Base-by-base conservation (phyloP, 768 basidiomycete species). In the Nidularia sp. region DNA sequence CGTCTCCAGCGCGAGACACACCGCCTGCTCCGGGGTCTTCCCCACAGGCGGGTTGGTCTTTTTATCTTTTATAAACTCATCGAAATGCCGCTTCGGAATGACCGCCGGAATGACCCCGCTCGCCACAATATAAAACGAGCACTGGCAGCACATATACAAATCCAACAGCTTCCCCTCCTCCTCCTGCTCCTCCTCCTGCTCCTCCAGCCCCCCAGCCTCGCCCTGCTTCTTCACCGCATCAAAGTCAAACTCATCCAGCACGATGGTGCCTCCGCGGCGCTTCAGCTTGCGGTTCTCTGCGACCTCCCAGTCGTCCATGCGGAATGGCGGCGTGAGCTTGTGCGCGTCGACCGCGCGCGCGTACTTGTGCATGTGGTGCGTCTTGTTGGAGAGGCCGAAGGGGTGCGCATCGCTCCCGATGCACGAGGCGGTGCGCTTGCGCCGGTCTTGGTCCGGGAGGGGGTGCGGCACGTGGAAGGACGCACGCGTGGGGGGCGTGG, bases 131-230 rank as follows among this genome's bases (percentile, higher is more conserved):
- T 86, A 88, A 56, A 86, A 67, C 22, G 84, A 84, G 65, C 91
- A 93, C 61, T 91, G 90, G 61, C 91, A 93, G 64, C 91, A 93
- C 44, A 91, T 72, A 61, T 88, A 93, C 31, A 92, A 74, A 65
- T 93, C 89, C 41, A 93, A 70, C 31, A 88, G 65, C 53, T 76
- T 80, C 22, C 80, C 84, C 57, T 78, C 75, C 35, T 71, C 70
- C 25, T 76, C 77, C 31, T 65, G 55, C 25, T 51, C 53, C n/a
- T 48, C 54, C 35, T 63, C 55, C 12, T 72, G 67, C n/a, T 69
- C 70, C 13, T 69, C 69, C 49, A 65, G 52, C 18, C 55, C 42
- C n/a, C 70, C 70, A 5, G 62, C 56, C 2, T 69, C 69, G 10
- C 8, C 18, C 25, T 68, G 62, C 1, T 66, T 55, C 53, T 65